Base-by-base conservation (phyloP, 179 eudicot species). In the Drosera spatulata region DNA sequence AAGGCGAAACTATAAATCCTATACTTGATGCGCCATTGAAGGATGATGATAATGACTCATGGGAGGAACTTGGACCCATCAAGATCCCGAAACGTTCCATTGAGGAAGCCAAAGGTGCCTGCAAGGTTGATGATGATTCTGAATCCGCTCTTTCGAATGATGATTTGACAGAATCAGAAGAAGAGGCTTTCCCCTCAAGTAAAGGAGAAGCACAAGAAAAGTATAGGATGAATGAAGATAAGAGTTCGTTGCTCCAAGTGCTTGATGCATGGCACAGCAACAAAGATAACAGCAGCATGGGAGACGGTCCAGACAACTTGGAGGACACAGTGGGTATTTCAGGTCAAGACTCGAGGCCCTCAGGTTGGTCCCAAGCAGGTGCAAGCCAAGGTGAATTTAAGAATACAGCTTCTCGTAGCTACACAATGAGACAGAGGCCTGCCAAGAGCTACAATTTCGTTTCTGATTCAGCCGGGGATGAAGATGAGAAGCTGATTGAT, bases 21-120 rank as follows among this genome's bases (percentile, higher is more conserved):
- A 43, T 43, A 51, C 63, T 71, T 10, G 72, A 72, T n/a, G 46
- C 68, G 11, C 69, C 77, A 59, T 10, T 7, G 45, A 80, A 74
- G 56, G 79, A 72, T 59, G 75, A 73, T 59, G 83, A 80, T 40
- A 88, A 78, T 10, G 74, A 87, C 45, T 67, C 63, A 52, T 90
- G 96, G 97, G 96, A 80, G 39, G 97, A 94, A 73, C 88, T 90
- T 38, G 99, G 94, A 10, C 95, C 99, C 14, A 74, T 89, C 69
- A 65, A 67, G 60, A 61, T 53, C 49, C 41, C 61, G 4, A 55
- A 60, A 42, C 57, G 63, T 57, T 49, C 60, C 39, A 67, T 45
- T 10, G 64, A 72, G 53, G 79, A 58, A 46, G 59, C 6, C 3
- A 66, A 66, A 9, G 43, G 13, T 13, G 61, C 58, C 40, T 41